phyloP scores from a whole-genome alignment of 768 basidiomycete genomes.

The Multifurca ochricompacta region DNA sequence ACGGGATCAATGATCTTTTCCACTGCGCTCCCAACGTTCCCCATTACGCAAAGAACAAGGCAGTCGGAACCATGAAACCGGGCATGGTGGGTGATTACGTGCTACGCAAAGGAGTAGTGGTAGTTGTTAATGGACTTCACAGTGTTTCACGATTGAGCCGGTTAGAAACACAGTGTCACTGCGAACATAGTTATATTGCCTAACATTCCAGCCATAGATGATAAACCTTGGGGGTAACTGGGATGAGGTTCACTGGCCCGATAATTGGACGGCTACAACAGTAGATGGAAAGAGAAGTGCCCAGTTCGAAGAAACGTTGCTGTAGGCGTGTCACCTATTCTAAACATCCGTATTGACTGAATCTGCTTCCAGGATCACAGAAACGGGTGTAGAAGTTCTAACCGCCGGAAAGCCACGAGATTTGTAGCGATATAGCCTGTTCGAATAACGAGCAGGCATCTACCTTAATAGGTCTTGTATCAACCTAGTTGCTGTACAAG shows the following conservation, averaged over 20 bases:
- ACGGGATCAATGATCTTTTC: slow-evolving; percentile 84
- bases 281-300: slow-evolving; percentile 85
- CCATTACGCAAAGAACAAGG: slow-evolving; percentile 93
- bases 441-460: slow-evolving; percentile 8
- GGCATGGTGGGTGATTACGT: slow-evolving; percentile 70
- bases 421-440: slow-evolving; percentile 23
- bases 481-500: slow-evolving; percentile 6
- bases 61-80: slow-evolving; percentile 85
- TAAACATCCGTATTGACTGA: slow-evolving; percentile 20
- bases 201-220: slow-evolving; percentile 50
- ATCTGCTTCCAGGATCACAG: slow-evolving; percentile 61
- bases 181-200: neutral
- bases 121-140: slow-evolving; percentile 19
- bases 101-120: neutral
- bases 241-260: slow-evolving; percentile 80
- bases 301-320: slow-evolving; percentile 94
- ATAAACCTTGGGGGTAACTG: slow-evolving; percentile 79
- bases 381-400: slow-evolving; percentile 81
- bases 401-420: slow-evolving; percentile 47
- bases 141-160: slow-evolving; percentile 69
- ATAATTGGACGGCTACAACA: slow-evolving; percentile 96
- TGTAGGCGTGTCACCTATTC: slow-evolving; percentile 47
- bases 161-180: slow-evolving; percentile 32
- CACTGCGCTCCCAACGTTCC: slow-evolving; percentile 83
- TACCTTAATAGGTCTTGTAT: slow-evolving; percentile 9